Percentiles rank a stretch among this genome's conserved stretches.
These are phyloP conservation scores for Smittium culicis DNA, from an alignment of 371 early-diverging fungal species.

Conservation along the genomic window DNA sequence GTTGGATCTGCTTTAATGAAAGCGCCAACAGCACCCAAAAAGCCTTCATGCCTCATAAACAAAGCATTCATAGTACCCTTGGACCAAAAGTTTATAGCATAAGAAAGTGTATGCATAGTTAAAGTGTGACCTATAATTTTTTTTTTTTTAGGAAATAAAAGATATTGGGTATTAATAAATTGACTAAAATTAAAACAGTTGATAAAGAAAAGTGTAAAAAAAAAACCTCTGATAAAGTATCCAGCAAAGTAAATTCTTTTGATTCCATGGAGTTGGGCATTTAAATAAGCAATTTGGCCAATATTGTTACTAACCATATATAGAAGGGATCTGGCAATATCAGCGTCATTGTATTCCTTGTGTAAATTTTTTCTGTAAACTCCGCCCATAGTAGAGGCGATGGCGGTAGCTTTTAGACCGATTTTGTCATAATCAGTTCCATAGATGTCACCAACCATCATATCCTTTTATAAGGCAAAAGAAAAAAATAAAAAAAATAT, in stretches of 20 bases:
- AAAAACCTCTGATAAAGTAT: conserved; percentile 63
- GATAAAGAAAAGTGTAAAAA: background rate
- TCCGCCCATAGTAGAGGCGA: conserved; percentile 90
- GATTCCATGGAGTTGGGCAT: conserved; percentile 84
- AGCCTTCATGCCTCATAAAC: conserved; percentile 93
- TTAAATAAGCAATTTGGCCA: conserved; percentile 93
- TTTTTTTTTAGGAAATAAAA: no score
- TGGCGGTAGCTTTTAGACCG: conserved; percentile 78
- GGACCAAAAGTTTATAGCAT: conserved; percentile 94
- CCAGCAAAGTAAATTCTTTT: conserved; percentile 89
- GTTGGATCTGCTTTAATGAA: conserved; percentile 35
- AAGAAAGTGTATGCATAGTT: conserved; percentile 93
- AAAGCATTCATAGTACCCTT: conserved; percentile 85
- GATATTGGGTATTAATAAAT: no score
- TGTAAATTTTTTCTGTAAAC: conserved; percentile 69
- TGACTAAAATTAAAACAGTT: no score
- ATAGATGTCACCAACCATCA: conserved; percentile 95
- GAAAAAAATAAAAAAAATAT: no score
- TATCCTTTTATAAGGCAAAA: no score
- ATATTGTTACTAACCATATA: conserved; percentile 95
- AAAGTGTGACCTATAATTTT: conserved; percentile 56
- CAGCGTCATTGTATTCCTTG: conserved; percentile 53
- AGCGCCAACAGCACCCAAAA: conserved; percentile 89
- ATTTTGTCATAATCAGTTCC: conserved; percentile 73
- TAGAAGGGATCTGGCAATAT: conserved; percentile 74